Conservation (phyloP, 2,329 filamentous ascomycete species). For the Amauroascus niger region DNA sequence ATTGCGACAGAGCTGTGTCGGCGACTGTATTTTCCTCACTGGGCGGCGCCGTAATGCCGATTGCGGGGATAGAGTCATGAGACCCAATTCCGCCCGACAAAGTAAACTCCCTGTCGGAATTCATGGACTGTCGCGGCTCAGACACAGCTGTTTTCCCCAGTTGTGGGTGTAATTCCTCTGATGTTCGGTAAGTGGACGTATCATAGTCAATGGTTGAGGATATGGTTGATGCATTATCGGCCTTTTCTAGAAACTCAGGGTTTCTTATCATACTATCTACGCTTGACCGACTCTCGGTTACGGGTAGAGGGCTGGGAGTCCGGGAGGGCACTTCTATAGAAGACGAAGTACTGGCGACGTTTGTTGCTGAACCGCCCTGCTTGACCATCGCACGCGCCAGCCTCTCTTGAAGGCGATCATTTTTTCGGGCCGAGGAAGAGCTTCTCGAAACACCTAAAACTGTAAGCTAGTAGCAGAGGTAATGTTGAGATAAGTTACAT, state of each 20-base stretch:
- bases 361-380: conserved; percentile 46
- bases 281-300: conserved; percentile 34
- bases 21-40: conserved; percentile 25
- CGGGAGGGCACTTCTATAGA: conserved; percentile 45
- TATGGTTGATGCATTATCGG: conserved; percentile 16
- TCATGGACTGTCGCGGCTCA: background rate
- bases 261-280: conserved; percentile 23
- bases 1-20: conserved; percentile 39
- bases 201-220: conserved; percentile 26
- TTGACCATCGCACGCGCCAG: conserved; percentile 78
- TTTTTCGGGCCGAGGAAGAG: conserved; percentile 56
- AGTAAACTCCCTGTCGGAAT: background rate
- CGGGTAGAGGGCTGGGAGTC: conserved; percentile 43
- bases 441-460: conserved; percentile 48
- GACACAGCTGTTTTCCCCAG: background rate
- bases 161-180: conserved; percentile 20
- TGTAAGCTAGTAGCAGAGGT: conserved; percentile 7
- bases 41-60: conserved; percentile 15
- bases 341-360: conserved; percentile 39
- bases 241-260: conserved; percentile 20
- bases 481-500: background rate
- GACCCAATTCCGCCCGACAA: background rate
- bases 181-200: conserved; percentile 19
- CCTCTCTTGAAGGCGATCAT: conserved; percentile 79
- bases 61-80: conserved; percentile 15